Base-by-base conservation (phyloP, 257 asterid species). In the Capsicum baccatum region DNA sequence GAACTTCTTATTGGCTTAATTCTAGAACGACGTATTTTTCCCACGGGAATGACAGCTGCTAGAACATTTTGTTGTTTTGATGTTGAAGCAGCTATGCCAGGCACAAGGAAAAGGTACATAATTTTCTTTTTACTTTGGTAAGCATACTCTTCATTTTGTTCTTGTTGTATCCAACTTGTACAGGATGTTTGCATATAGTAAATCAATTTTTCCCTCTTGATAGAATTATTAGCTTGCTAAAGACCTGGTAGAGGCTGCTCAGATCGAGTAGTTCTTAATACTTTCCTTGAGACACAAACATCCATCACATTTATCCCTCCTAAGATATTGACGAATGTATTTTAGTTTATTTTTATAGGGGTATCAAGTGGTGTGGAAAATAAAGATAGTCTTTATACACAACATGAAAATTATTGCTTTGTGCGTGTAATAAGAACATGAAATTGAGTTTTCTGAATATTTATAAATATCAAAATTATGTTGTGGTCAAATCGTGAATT, bases 191-290 rank as follows among this genome's bases (percentile, higher is more conserved):
- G 26, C 35, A 62, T 7, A 21, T 55, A 81, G 19, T 52, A n/a
- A 3, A 33, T 14, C 6, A 6, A 17, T 9, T 15, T 79, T 82
- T 85, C 57, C 71, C 33, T 55, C 60, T 48, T 80, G 44, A 83
- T 97, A 95, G 99, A 90, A 92, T 83, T 93, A 96, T 84, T 97
- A 94, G 89, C 94, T 96, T 58, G 99, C 99, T 79, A 98, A 92
- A 91, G 99, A 96, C 88, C 87, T 96, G 83, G 98, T 98, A 80
- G 90, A 89, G 98, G 98, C 57, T 96, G 87, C 87, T 84, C 97
- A 4, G 98, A 96, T 83, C 92, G 95, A 17, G 86, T 96, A 69
- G 92, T 92, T 84, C 87, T 93, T 26, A 91, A 88, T 87, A 89
- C 91, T 64, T 90, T 91, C 83, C 19, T 91, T 56, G 97, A 94